These are phyloP conservation scores for Citrullus colocynthis DNA, from an alignment of 306 rosid species.

Conservation along the genomic window DNA sequence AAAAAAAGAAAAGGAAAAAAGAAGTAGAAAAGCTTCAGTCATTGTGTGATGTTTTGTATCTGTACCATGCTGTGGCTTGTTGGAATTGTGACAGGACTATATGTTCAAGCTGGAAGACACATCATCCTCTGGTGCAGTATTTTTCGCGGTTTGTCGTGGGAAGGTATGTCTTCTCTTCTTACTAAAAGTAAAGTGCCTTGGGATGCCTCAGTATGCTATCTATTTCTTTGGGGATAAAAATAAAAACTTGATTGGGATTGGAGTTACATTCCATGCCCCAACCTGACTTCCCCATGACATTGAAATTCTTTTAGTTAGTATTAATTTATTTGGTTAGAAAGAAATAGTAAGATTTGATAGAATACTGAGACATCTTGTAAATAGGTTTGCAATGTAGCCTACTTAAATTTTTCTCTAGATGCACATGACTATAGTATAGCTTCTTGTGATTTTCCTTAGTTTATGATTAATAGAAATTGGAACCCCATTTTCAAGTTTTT, in stretches of 20 bases:
- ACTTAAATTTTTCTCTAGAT: not conserved
- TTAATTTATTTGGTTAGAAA: not conserved
- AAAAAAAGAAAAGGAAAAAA: not conserved
- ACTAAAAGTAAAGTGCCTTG: not conserved
- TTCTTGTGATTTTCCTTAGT: not conserved
- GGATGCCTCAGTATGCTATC: not conserved
- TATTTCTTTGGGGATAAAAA: not conserved
- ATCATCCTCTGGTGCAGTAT: conserved; percentile 79
- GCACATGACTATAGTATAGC: not conserved
- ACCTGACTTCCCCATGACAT: not conserved
- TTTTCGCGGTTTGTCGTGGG: conserved; percentile 94
- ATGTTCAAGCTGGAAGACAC: conserved; percentile 65
- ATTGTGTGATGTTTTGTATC: not conserved
- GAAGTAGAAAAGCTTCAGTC: not conserved
- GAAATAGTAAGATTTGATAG: not conserved
- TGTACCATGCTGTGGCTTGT: not conserved
- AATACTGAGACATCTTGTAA: not conserved
- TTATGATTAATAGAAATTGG: not conserved
- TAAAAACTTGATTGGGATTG: not conserved
- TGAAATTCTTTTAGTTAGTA: not conserved
- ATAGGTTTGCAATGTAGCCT: not conserved
- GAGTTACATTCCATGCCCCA: not conserved
- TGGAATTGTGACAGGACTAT: conserved; percentile 57
- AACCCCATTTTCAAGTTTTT: not conserved
- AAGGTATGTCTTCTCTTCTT: conserved; percentile 46